Conservation (phyloP, 805 yeast species). For the Wickerhamomyces pijperi region DNA sequence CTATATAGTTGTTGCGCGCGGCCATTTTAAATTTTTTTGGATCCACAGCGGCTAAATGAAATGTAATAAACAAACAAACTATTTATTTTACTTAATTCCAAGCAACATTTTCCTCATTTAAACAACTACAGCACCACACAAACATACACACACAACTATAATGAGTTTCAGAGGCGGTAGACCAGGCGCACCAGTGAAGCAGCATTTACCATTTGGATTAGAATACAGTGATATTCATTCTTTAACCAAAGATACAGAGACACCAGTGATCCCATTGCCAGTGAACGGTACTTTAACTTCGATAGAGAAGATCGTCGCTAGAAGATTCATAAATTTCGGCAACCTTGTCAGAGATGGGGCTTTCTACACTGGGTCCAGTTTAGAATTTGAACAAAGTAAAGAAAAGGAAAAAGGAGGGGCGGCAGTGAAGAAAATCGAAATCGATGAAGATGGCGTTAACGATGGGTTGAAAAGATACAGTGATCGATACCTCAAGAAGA, state of each 20-base stretch:
- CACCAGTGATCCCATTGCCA: conserved; percentile 38
- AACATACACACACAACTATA: no score
- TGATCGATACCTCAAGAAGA: conserved; percentile 63
- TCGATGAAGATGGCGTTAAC: conserved; percentile 29
- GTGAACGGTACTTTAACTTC: conserved; percentile 47
- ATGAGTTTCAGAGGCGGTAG: conserved; percentile 48
- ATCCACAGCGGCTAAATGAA: no score
- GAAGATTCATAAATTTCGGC: conserved; percentile 43
- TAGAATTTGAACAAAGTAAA: no score
- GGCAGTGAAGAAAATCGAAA: conserved; percentile 12
- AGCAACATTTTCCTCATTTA: no score
- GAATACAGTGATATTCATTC: conserved; percentile 48
- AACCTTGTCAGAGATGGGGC: conserved; percentile 52
- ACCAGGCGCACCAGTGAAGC: conserved; percentile 26
- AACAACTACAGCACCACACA: no score
- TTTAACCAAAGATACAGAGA: conserved; percentile 24
- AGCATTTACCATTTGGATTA: conserved; percentile 55
- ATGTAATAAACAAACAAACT: no score
- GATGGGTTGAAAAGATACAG: conserved; percentile 79
- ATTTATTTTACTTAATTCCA: no score
- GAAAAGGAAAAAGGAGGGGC: no score
- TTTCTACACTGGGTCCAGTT: conserved; percentile 48
- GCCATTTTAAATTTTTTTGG: no score
- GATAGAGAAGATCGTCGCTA: conserved; percentile 40
- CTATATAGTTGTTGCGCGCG: no score